Base-by-base conservation (phyloP, 192 early-diverging fungal species). In the Linnemannia hyalina region DNA sequence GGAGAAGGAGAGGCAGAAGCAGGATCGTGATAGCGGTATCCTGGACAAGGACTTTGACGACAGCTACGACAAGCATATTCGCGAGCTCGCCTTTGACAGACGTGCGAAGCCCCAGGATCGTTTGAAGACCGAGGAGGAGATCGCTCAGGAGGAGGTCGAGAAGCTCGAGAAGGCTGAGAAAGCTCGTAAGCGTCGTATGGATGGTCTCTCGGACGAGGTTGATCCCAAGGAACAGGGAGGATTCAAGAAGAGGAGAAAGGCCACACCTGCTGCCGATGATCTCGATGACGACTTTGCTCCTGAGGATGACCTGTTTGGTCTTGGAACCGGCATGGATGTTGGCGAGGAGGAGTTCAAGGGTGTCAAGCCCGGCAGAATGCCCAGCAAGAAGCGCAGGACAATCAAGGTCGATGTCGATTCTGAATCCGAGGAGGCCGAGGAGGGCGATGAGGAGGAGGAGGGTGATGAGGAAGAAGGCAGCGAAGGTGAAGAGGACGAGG, bases 101-200 rank as follows among this genome's bases (percentile, higher is more conserved):
- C 95, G 97, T 35, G 97, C 95, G 0, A 91, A 91, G 73, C 97
- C 98, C 23, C 93, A 96, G 72, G 97, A 99, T 86, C 93, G 99
- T 20, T 82, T 95, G 26, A 98, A 99, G 91, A 97, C 97, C 11
- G 98, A 98, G 83, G 97, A 98, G 76, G 99, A 99, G 89, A 85
- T 93, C 75, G 97, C 96, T 16, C 77, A 93, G 44, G 97, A 97
- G 78, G 97, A 96, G 55, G 94, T 94, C 81, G 92, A 92, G 41
- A 93, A 95, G 73, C 87, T 99, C n/a, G 97, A 98, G 82, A 93
- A 95, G 82, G 92, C 96, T 22, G 98, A 99, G 77, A 81, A 92
- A 38, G 92, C 93, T 42, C 91, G 97, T 32, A 90, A 93, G 89
- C 92, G 94, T 65, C 94, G 97, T 71, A 97, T 97, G 96, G 91